phyloP scores from a whole-genome alignment of 2,329 filamentous ascomycete species.

The Ambrosiella beaveri region DNA sequence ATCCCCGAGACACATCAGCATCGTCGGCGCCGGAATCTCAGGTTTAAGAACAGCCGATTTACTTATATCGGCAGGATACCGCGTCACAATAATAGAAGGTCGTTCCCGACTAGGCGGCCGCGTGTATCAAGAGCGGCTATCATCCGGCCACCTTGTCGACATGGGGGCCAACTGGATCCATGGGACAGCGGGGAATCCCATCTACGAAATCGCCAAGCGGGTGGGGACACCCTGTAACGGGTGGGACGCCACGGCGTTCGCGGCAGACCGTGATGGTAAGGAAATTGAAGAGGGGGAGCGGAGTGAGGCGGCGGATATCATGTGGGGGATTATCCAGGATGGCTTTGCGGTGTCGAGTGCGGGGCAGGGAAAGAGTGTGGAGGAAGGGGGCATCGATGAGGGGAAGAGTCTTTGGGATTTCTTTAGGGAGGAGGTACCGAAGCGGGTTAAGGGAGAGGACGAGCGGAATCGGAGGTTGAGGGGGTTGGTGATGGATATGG shows the following conservation, averaged over 20 bases:
- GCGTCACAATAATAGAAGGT: conserved; percentile 53
- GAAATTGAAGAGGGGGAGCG: conserved; percentile 30
- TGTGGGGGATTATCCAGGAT: conserved; percentile 52
- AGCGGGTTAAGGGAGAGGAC: conserved; percentile 30
- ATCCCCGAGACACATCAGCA: conserved; percentile 20
- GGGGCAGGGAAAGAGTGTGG: conserved; percentile 18
- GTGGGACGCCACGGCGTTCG: conserved; percentile 34
- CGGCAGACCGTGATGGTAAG: conserved; percentile 40
- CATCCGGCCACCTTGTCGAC: conserved; percentile 34
- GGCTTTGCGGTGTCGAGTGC: conserved; percentile 51
- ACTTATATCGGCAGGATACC: conserved; percentile 44
- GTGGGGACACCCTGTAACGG: conserved; percentile 34
- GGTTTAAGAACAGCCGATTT: conserved; percentile 56
- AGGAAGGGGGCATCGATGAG: conserved; percentile 26
- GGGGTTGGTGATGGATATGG: conserved; percentile 31
- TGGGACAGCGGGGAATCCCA: conserved; percentile 53
- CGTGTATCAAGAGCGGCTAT: conserved; percentile 33
- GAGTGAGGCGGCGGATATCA: conserved; percentile 30
- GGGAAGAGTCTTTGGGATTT: conserved; percentile 36
- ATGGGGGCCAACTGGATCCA: conserved; percentile 69
- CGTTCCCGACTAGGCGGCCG: conserved; percentile 50
- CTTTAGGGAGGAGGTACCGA: conserved; percentile 28
- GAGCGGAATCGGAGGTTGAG: conserved; percentile 25
- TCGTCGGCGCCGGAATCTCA: conserved; percentile 55
- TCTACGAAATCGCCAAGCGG: conserved; percentile 45